Evolutionary conservation across 2,329 filamentous ascomycete species (phyloP).

Genomic region (Fusarium fujikuroi): DNA sequence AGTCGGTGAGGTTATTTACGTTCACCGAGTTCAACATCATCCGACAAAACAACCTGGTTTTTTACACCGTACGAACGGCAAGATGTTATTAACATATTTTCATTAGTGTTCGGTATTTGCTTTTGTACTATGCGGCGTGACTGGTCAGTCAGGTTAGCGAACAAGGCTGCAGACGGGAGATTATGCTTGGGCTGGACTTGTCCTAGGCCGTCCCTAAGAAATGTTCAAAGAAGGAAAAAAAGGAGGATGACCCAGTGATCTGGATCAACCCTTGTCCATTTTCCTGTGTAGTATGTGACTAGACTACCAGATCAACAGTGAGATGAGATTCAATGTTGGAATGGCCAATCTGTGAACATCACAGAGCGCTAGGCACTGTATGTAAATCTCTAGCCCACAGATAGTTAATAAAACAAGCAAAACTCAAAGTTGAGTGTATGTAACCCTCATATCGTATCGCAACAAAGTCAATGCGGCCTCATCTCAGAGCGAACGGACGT

Average conservation of each 20-base stretch:
- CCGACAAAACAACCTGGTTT: not conserved
- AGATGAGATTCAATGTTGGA: constrained; percentile 36
- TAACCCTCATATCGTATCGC: not conserved
- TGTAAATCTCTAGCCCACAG: not conserved
- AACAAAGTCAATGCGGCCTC: constrained; percentile 24
- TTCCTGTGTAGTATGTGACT: not conserved
- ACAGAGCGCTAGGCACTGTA: not conserved
- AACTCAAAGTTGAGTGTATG: constrained; percentile 5
- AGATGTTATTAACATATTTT: not conserved
- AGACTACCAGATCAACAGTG: constrained; percentile 38
- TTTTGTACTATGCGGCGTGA: constrained; percentile 6
- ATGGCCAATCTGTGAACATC: not conserved
- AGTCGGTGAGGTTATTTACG: constrained; percentile 33
- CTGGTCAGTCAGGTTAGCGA: not conserved
- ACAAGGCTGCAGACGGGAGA: constrained; percentile 41
- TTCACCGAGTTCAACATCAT: constrained; percentile 34
- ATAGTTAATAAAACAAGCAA: not conserved
- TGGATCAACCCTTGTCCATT: constrained; percentile 43
- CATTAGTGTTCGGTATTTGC: not conserved
- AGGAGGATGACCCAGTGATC: constrained; percentile 43
- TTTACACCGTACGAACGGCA: not conserved
- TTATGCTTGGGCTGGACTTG: constrained; percentile 15
- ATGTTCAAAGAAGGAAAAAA: not conserved
- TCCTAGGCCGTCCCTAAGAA: not conserved
- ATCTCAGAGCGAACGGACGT: constrained; percentile 19